Evolutionary conservation across 2,329 filamentous ascomycete genomes (phyloP), one percentile per base, ranked within the genome.

Genomic region (Fusarium graminum): DNA sequence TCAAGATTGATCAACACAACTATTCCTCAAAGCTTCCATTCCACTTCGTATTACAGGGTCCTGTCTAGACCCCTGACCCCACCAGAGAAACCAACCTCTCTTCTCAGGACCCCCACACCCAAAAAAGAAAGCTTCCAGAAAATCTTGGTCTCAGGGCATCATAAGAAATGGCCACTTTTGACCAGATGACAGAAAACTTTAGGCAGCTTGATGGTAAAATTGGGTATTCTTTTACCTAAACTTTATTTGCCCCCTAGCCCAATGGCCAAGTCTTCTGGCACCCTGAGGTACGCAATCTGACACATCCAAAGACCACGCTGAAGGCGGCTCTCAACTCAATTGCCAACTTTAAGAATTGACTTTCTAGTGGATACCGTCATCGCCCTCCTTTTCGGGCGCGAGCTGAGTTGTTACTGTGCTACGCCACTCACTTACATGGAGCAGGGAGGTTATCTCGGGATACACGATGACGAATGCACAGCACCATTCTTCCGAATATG

Each of bases 101-200:
- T 34, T 46, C 28, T 40, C 22, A 28, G 43, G 30, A 30, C 46
- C 47, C 59, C 55, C 52, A 22, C 49, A 29, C 40, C 32, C n/a
- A 53, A 53, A 52, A 52, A 51, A 52, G 44, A 54, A 56, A 19
- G 26, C 51, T 52, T 67, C 61, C 40, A 53, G 47, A 59, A 63
- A 59, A 56, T 34, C 40, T 52, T 52, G 49, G 36, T 19, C 22
- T 22, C 22, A 22, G 22, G 22, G 22, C 22, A 22, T 6, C 22
- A 22, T 22, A 22, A 22, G 22, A 22, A 22, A 22, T 22, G 22
- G 6, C 22, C 22, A 6, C 22, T 22, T 22, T 22, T 4, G 6
- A 22, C 22, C 22, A 22, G 6, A 22, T 22, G 22, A 22, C 22
- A 22, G 22, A 22, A 22, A 22, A 22, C 4, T 22, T 22, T 6